Conservation (phyloP, 495 filamentous ascomycete genomes). For the Xylaria sp. region DNA sequence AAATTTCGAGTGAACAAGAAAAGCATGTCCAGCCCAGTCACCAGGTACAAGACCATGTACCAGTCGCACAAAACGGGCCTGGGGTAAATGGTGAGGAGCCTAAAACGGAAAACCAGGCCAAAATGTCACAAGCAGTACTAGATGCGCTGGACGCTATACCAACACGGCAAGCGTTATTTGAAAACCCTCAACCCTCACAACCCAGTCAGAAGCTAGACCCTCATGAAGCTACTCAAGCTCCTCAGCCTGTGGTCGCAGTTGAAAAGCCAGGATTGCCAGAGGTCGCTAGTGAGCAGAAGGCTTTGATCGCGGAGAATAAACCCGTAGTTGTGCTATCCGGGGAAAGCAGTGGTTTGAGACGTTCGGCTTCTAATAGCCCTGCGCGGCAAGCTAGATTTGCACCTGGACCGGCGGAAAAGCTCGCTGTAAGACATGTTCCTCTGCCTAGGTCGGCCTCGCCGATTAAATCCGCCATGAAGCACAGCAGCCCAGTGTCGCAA, state of each 20-base stretch:
- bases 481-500: conserved; percentile 59
- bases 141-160: conserved; percentile 46
- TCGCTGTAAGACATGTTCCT: conserved; percentile 72
- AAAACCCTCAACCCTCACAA: not conserved
- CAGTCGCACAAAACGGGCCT: not conserved
- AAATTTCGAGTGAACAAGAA: not conserved
- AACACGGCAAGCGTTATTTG: conserved; percentile 38
- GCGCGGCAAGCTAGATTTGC: conserved; percentile 78
- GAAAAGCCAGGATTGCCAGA: conserved; percentile 10
- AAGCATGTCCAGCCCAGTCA: not conserved
- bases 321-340: conserved; percentile 32
- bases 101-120: not conserved
- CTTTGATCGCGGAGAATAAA: conserved; percentile 30
- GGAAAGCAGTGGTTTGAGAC: conserved; percentile 25
- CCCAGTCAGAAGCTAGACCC: not conserved
- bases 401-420: conserved; percentile 52
- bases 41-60: not conserved
- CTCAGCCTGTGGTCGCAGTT: not conserved
- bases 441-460: conserved; percentile 83
- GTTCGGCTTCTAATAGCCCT: conserved; percentile 46
- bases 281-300: conserved; percentile 20
- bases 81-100: conserved; percentile 4
- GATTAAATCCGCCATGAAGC: conserved; percentile 85
- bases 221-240: not conserved
- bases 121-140: conserved; percentile 30